Evolutionary conservation across 2,329 filamentous ascomycete species (phyloP), one percentile per base, ranked within the genome.

Genomic region (Alternaria triticina): DNA sequence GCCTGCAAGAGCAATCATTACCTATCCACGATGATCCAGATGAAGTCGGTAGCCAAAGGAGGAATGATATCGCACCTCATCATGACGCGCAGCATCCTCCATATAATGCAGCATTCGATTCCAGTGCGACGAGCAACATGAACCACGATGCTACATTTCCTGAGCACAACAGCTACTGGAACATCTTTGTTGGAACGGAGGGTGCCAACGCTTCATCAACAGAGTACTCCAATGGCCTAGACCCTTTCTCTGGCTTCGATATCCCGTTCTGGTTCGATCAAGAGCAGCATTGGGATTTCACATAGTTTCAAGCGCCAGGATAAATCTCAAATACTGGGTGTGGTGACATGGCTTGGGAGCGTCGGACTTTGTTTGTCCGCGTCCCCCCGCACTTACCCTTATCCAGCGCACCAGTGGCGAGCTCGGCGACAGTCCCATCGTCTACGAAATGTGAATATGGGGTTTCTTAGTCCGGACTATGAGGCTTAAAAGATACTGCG

Each of bases 211-310:
- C 27, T 23, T 17, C 43, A 25, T 30, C 47, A 9, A 49, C 12
- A 44, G 59, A 60, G 11, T 61, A 56, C 11, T 45, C 36, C 3
- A 64, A 72, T 28, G 58, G 66, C 15, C 54, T 67, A 11, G 76
- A 79, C 46, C 67, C 72, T 3, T 79, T 78, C 25, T 67, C 75
- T 23, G 75, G 75, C 5, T 79, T 78, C 43, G 77, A 79, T 49
- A 79, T 79, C 28, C 76, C 77, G 0, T 78, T 79, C 50, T 78
- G 76, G 76, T 69, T 78, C 36, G 76, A 76, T 6, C 74, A 79
- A 54, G 76, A 78, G 58, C 73, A 78, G 55, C 72, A 77, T 57
- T 71, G 66, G 59, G 65, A 72, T 12, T 71, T 74, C 44, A 33
- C 70, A 22, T 68, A 69, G 36, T 64, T 66, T 27, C 50, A 63